Base-by-base conservation (phyloP, 31 red algal species). In the Endocladia muricata region DNA sequence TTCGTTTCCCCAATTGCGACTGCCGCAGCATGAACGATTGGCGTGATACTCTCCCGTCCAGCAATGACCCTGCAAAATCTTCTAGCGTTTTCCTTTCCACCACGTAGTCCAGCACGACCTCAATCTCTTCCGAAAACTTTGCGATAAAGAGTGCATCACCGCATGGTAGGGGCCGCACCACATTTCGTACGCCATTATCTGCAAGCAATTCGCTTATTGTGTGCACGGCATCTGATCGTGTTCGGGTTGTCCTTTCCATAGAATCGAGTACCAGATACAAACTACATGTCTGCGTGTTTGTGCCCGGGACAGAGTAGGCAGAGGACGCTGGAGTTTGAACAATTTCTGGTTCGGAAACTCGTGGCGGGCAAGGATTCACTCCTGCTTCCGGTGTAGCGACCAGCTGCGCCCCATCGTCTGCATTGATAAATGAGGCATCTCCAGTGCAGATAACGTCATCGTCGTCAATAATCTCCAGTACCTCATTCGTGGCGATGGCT, bases 31-130 rank as follows among this genome's bases (percentile, higher is more conserved):
- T 68, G 70, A 70, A 94, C 32, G 84, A 34, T 55, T 94, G 91
- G 37, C 52, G 66, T 2, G 57, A 21, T 19, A 88, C 67, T 1
- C 83, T 66, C 8, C 82, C 85, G 54, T 94, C 91, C 37, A 63
- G 15, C 62, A 94, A 55, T 1, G 91, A 94, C 0, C 32, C 57
- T 34, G 26, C 84, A 26, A 77, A 81, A 58, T 94, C 91, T 13
- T 68, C 58, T 2, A 79, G 42, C 9, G 84, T 86, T 52, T 94
- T 94, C 26, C 91, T 55, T 69, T 94, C 91, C 54, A 94, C 66
- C 11, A 94, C 33, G 41, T 94, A 81, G 37, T 94, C 91, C 7
- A 94, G 33, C 15, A 94, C 70, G n/a, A 84, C 60, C 48, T 91
- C 88, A 55, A 57, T 70, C 6, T 64, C 88, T 28, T 77, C 88